A percentile compares a stretch with the other conserved stretches of the same genome.
These are phyloP conservation scores for Angomonas ambiguus DNA, from an alignment of 208 protist species.

Conservation along the genomic window DNA sequence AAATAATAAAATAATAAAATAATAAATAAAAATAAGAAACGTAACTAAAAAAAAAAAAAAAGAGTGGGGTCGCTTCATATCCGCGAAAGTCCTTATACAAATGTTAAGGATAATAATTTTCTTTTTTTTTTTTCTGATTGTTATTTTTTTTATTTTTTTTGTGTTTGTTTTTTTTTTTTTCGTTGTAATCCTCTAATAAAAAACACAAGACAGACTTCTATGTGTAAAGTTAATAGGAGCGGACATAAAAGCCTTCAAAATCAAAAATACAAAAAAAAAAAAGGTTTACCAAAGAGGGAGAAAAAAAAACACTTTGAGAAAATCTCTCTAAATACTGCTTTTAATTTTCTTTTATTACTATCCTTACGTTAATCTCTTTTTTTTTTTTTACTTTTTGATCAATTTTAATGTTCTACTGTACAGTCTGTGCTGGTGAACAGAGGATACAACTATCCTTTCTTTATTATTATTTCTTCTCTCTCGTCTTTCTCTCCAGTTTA, in stretches of 20 bases:
- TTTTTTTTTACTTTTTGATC: no score
- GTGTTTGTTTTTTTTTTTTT: neutral
- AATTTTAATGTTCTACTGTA: no score
- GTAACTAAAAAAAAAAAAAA: conserved; percentile 9
- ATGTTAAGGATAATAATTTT: no score
- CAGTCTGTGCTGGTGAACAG: no score
- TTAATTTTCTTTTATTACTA: no score
- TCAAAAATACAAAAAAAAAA: conserved; percentile 10
- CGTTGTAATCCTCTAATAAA: neutral
- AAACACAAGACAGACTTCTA: neutral
- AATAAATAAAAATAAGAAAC: conserved; percentile 4
- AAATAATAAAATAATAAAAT: conserved; percentile 1
- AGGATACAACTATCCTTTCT: no score
- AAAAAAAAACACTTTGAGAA: conserved; percentile 2
- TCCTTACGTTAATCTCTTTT: no score
- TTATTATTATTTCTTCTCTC: no score
- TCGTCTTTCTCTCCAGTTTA: conserved; percentile 1
- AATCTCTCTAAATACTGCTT: no score
- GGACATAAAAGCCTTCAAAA: neutral
- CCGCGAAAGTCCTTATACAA: no score
- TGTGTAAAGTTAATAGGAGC: neutral
- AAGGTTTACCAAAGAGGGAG: neutral
- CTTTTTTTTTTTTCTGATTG: conserved; percentile 6
- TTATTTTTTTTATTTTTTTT: neutral
- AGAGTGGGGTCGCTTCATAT: conserved; percentile 26